Conservation (phyloP, 192 early-diverging fungal genomes). For the Backusella morwellensis region DNA sequence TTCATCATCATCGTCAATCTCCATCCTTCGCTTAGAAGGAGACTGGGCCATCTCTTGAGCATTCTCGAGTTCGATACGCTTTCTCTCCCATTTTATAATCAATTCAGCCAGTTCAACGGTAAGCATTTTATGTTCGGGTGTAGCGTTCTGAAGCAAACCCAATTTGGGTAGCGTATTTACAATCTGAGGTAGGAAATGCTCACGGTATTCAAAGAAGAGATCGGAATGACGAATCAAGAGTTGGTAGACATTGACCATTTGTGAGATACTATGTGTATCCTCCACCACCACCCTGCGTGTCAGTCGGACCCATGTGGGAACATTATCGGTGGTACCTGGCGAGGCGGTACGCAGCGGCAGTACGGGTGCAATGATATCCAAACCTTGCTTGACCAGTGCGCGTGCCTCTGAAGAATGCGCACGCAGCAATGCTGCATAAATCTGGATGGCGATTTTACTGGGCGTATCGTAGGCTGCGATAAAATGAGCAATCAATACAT, state of each 20-base stretch:
- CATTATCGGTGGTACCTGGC: slow-evolving; percentile 23
- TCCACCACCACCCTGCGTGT: slow-evolving; percentile 89
- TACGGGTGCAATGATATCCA: slow-evolving; percentile 92
- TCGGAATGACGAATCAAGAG: slow-evolving; percentile 84
- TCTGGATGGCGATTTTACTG: slow-evolving; percentile 81
- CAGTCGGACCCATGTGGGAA: slow-evolving; percentile 86
- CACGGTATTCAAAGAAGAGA: slow-evolving; percentile 85
- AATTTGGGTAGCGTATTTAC: slow-evolving; percentile 84
- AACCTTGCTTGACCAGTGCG: slow-evolving; percentile 86
- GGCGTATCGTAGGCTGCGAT: slow-evolving; percentile 93
- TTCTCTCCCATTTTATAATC: slow-evolving; percentile 88
- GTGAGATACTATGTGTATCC: slow-evolving; percentile 87
- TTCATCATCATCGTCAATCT: slow-evolving; percentile 1
- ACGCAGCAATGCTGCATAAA: slow-evolving; percentile 82
- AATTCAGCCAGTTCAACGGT: slow-evolving; percentile 91
- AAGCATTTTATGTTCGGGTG: slow-evolving; percentile 79
- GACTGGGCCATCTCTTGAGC: neutral
- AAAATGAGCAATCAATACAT: slow-evolving; percentile 90
- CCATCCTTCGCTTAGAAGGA: slow-evolving; percentile 13
- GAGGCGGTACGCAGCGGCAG: slow-evolving; percentile 75
- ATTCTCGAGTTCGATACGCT: slow-evolving; percentile 40
- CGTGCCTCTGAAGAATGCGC: slow-evolving; percentile 90
- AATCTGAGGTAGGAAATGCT: slow-evolving; percentile 90
- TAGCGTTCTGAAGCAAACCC: slow-evolving; percentile 81
- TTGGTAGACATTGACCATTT: slow-evolving; percentile 91